phyloP scores from a whole-genome alignment of 441 rosid species.

The Pelargonium fulgidum region DNA sequence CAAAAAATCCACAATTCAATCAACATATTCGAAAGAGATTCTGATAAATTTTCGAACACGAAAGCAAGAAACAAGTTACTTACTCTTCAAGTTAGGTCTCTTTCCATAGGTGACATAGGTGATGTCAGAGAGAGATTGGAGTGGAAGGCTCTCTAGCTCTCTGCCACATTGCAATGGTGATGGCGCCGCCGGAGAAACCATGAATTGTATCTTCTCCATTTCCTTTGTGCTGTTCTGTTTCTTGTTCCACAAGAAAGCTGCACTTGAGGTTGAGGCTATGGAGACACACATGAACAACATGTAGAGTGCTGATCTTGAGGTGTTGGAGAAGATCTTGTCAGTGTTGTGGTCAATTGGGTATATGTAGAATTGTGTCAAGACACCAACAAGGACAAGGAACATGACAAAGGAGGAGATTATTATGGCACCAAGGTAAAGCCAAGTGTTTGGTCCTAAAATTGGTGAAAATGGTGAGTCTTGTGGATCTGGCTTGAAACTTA shows the following conservation, averaged over 20 bases:
- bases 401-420: slow-evolving; percentile 60
- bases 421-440: slow-evolving; percentile 70
- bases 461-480: slow-evolving; percentile 53
- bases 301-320: slow-evolving; percentile 31
- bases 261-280: slow-evolving; percentile 44
- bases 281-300: slow-evolving; percentile 39
- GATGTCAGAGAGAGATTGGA: slow-evolving; percentile 38
- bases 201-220: slow-evolving; percentile 34
- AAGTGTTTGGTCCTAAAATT: slow-evolving; percentile 62
- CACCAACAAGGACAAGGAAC: slow-evolving; percentile 52
- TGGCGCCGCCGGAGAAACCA: slow-evolving; percentile 26
- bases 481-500: slow-evolving; percentile 56
- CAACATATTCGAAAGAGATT: neutral
- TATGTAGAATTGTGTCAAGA: slow-evolving; percentile 50
- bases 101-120: slow-evolving; percentile 51
- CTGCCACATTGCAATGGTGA: slow-evolving; percentile 30
- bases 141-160: slow-evolving; percentile 59
- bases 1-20: neutral
- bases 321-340: slow-evolving; percentile 22
- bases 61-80: slow-evolving; percentile 8
- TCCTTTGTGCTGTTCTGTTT: slow-evolving; percentile 27
- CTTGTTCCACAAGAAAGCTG: slow-evolving; percentile 54
- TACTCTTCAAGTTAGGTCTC: slow-evolving; percentile 65
- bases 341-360: slow-evolving; percentile 48
- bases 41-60: neutral